Percentiles rank a stretch among this genome's conserved stretches.
Evolutionary conservation across 768 basidiomycete genomes (phyloP).

Genomic region (Mrakia frigida): DNA sequence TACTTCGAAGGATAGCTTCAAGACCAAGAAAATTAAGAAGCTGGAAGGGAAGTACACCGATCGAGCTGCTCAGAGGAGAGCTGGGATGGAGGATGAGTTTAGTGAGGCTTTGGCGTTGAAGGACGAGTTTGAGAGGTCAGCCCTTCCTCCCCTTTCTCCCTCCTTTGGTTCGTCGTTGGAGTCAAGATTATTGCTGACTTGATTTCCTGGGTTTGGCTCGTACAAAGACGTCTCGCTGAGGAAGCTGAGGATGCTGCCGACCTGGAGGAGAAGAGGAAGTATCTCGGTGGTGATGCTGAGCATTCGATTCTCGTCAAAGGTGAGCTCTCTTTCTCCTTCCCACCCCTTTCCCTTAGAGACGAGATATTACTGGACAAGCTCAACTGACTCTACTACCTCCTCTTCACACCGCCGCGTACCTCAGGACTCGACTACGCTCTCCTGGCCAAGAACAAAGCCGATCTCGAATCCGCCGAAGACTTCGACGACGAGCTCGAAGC

Average conservation of each 20-base stretch:
- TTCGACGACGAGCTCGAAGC: constrained; percentile 66
- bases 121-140: constrained; percentile 66
- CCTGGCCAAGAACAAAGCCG: constrained; percentile 75
- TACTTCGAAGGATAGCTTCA: constrained; percentile 31
- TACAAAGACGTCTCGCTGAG: constrained; percentile 40
- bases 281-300: constrained; percentile 76
- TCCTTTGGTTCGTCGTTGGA: neutral
- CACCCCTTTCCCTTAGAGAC: neutral
- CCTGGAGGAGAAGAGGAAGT: constrained; percentile 62
- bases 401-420: neutral
- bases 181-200: neutral
- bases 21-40: constrained; percentile 37
- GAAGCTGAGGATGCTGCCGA: constrained; percentile 60
- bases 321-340: neutral
- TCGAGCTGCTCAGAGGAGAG: constrained; percentile 42
- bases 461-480: constrained; percentile 51
- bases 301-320: constrained; percentile 79
- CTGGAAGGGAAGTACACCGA: constrained; percentile 41
- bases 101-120: constrained; percentile 69
- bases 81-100: constrained; percentile 42
- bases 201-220: constrained; percentile 47
- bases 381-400: neutral
- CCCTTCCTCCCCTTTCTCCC: no score
- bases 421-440: constrained; percentile 76
- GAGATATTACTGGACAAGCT: neutral